These are phyloP conservation scores for Tulasnella sp. DNA, from an alignment of 768 basidiomycete genomes.

Conservation along the genomic window DNA sequence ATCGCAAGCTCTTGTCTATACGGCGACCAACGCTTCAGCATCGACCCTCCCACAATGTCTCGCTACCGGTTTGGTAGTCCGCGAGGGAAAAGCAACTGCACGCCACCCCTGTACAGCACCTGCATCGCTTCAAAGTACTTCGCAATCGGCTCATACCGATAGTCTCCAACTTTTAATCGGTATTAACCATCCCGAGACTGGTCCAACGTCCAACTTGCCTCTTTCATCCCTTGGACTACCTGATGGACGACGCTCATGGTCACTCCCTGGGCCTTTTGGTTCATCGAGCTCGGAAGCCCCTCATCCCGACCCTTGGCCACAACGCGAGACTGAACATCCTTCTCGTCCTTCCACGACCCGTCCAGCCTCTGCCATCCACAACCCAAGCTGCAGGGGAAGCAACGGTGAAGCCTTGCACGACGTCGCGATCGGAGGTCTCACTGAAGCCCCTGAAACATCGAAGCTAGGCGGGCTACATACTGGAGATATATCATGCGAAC, in stretches of 20 bases:
- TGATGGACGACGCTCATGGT: too few relatives aligned
- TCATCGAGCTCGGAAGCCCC: neutral
- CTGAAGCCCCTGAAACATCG: neutral
- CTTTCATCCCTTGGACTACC: too few relatives aligned
- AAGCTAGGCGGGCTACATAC: neutral
- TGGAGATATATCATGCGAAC: too few relatives aligned
- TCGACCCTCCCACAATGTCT: neutral
- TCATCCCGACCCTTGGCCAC: neutral
- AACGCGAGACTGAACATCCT: neutral
- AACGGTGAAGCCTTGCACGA: neutral
- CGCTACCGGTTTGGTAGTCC: neutral
- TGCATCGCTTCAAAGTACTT: neutral
- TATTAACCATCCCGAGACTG: too few relatives aligned
- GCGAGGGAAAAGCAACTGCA: neutral
- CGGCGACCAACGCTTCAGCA: neutral
- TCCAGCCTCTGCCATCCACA: neutral
- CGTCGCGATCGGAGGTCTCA: neutral
- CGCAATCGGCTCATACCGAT: neutral
- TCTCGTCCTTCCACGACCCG: neutral
- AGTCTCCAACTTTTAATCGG: too few relatives aligned
- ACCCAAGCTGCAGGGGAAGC: neutral
- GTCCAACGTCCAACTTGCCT: too few relatives aligned
- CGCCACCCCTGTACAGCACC: neutral
- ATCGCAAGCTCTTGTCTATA: neutral
- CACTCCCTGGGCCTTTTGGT: neutral